Evolutionary conservation across 768 basidiomycete species (phyloP).

Genomic region (Hygrocybe coccinea): DNA sequence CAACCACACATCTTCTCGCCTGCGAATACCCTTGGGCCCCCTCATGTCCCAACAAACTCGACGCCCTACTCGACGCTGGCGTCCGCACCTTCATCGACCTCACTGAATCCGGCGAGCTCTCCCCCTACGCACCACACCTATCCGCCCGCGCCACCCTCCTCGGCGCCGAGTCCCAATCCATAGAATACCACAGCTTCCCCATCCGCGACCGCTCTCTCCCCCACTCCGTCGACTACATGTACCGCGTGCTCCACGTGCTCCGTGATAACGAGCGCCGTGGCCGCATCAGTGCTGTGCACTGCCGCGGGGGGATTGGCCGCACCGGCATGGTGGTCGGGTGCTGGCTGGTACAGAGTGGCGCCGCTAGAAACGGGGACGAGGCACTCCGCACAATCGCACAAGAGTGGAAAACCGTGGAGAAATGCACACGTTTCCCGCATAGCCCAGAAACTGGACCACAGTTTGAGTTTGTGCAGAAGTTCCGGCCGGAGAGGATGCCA

Average conservation of each 20-base stretch:
- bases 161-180: conserved; percentile 46
- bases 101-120: conserved; percentile 74
- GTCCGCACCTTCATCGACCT: conserved; percentile 81
- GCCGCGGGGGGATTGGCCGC: conserved; percentile 73
- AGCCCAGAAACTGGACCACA: conserved; percentile 79
- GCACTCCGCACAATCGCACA: conserved; percentile 60
- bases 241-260: conserved; percentile 53
- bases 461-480: conserved; percentile 68
- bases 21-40: conserved; percentile 82
- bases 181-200: conserved; percentile 77
- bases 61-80: conserved; percentile 64
- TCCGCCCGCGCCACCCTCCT: conserved; percentile 48
- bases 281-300: conserved; percentile 69
- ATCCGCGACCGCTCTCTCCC: conserved; percentile 71
- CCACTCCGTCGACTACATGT: conserved; percentile 53
- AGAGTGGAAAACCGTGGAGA: conserved; percentile 74
- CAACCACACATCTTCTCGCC: conserved; percentile 63
- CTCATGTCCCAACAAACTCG: conserved; percentile 62
- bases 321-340: conserved; percentile 63
- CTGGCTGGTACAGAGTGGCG: conserved; percentile 68
- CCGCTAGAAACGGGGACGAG: conserved; percentile 57
- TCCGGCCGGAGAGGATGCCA: conserved; percentile 23
- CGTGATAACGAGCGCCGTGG: conserved; percentile 55
- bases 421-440: conserved; percentile 68
- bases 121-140: conserved; percentile 57